Conservation (phyloP, 306 rosid species). For the Vicia faba region DNA sequence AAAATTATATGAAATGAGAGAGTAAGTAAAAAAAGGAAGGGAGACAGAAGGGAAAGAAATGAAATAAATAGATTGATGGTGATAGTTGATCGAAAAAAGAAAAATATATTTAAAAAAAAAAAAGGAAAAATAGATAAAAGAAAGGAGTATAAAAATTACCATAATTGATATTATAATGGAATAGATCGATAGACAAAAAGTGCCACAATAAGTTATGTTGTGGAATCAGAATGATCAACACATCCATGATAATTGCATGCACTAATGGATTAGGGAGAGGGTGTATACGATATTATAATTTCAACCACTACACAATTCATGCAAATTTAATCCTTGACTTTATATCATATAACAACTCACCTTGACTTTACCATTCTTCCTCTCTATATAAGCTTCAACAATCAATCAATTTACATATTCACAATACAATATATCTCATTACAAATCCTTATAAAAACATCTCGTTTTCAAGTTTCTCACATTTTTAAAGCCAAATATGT, state of each 20-base stretch:
- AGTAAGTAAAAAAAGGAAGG: too few relatives aligned
- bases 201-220: too few relatives aligned
- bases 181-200: background rate
- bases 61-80: too few relatives aligned
- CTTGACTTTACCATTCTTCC: constrained; percentile 23
- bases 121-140: background rate
- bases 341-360: constrained; percentile 44
- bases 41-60: too few relatives aligned
- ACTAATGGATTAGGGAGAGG: constrained; percentile 49
- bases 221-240: background rate
- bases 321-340: background rate
- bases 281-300: background rate
- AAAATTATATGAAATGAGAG: too few relatives aligned
- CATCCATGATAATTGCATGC: constrained; percentile 17
- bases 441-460: constrained; percentile 4
- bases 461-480: constrained; percentile 21
- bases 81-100: too few relatives aligned
- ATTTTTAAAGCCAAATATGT: constrained; percentile 46
- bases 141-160: background rate
- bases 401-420: constrained; percentile 36
- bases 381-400: constrained; percentile 44
- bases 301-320: background rate
- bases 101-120: too few relatives aligned
- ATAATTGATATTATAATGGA: background rate
- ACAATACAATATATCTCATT: background rate